A percentile compares a stretch with the other conserved stretches of the same genome.
Evolutionary conservation across 768 basidiomycete species (phyloP).

Genomic region (Pilatotrama ljubarskyi): DNA sequence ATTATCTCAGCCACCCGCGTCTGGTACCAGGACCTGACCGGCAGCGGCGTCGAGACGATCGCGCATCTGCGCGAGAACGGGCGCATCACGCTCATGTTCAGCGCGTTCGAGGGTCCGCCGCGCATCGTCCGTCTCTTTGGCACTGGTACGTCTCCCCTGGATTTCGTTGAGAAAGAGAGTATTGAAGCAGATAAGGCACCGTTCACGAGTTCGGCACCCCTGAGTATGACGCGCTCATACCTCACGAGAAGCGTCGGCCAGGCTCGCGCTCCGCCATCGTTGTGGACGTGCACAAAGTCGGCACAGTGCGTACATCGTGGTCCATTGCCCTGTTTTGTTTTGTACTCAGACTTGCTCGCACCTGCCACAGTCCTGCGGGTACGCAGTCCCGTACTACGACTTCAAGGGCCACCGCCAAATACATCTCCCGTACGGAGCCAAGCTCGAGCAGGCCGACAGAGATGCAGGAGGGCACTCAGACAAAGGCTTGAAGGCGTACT

Average conservation of each 20-base stretch:
- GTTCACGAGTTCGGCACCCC: slow-evolving; percentile 63
- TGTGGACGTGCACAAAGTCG: slow-evolving; percentile 62
- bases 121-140: slow-evolving; percentile 60
- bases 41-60: slow-evolving; percentile 65
- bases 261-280: slow-evolving; percentile 64
- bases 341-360: neutral
- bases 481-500: slow-evolving; percentile 56
- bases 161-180: too few relatives aligned
- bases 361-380: slow-evolving; percentile 61
- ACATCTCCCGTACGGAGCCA: slow-evolving; percentile 46
- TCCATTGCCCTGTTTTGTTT: too few relatives aligned
- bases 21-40: slow-evolving; percentile 77
- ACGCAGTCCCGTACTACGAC: slow-evolving; percentile 58
- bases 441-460: slow-evolving; percentile 46
- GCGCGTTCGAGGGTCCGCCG: slow-evolving; percentile 60
- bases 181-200: slow-evolving; percentile 39
- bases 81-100: slow-evolving; percentile 61
- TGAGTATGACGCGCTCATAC: slow-evolving; percentile 56
- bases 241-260: slow-evolving; percentile 44
- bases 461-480: slow-evolving; percentile 25
- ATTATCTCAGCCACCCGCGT: slow-evolving; percentile 51
- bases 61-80: slow-evolving; percentile 65
- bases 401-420: slow-evolving; percentile 56
- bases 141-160: slow-evolving; percentile 39
- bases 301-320: slow-evolving; percentile 36